These are phyloP conservation scores for Phytopythium delawarense DNA, from an alignment of 352 stramenopile genomes.

Conservation along the genomic window DNA sequence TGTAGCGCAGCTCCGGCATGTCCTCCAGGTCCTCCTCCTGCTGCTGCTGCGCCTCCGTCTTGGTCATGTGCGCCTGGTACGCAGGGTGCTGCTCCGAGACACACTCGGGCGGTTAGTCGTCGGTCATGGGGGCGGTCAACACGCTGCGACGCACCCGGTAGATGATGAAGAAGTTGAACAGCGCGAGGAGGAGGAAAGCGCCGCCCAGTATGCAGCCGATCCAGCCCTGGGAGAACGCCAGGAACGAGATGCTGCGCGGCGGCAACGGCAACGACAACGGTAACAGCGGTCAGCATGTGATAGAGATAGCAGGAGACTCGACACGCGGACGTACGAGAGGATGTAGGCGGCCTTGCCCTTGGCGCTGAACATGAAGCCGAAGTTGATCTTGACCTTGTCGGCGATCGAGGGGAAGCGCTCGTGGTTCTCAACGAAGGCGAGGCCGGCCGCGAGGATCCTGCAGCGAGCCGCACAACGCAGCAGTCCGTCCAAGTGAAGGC, in stretches of 20 bases:
- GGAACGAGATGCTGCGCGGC: slow-evolving; percentile 63
- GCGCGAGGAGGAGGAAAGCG: slow-evolving; percentile 67
- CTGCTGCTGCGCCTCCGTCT: slow-evolving; percentile 39
- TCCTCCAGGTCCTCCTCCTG: slow-evolving; percentile 62
- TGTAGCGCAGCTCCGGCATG: slow-evolving; percentile 81
- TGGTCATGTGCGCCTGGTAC: slow-evolving; percentile 74
- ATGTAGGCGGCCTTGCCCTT: slow-evolving; percentile 83
- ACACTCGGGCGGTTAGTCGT: slow-evolving; percentile 8
- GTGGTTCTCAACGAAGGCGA: slow-evolving; percentile 84
- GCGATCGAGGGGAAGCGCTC: slow-evolving; percentile 75
- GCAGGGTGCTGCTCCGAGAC: slow-evolving; percentile 50
- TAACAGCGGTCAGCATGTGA: no score
- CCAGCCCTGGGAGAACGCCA: slow-evolving; percentile 76
- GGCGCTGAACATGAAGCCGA: slow-evolving; percentile 87
- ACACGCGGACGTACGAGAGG: slow-evolving; percentile 74
- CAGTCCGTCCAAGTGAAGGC: no score
- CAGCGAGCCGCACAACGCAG: background rate
- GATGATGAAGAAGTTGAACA: slow-evolving; percentile 90
- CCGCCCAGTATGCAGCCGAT: slow-evolving; percentile 72
- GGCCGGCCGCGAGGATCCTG: slow-evolving; percentile 52
- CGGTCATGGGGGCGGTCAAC: background rate
- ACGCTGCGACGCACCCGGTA: slow-evolving; percentile 41
- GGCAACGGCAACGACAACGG: background rate
- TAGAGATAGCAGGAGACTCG: no score
- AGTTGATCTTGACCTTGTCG: slow-evolving; percentile 83